Percentiles rank a stretch among this genome's conserved stretches.
These are phyloP conservation scores for Graphilbum ipis-grandicollis DNA, from an alignment of 2,329 filamentous ascomycete genomes.

Conservation along the genomic window DNA sequence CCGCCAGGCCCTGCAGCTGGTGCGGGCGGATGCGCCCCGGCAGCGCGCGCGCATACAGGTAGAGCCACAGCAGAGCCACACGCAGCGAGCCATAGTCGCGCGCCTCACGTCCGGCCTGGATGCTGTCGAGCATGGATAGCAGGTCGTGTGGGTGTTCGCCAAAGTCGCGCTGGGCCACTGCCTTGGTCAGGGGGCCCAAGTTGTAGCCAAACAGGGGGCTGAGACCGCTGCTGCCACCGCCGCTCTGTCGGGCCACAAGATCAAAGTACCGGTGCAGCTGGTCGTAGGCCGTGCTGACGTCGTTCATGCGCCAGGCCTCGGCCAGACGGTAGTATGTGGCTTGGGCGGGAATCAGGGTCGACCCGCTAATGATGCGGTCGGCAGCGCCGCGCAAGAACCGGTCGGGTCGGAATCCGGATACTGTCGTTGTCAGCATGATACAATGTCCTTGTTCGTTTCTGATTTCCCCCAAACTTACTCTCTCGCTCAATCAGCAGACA, in stretches of 20 bases:
- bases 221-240: slow-evolving; percentile 55
- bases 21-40: slow-evolving; percentile 27
- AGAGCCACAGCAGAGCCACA: slow-evolving; percentile 89
- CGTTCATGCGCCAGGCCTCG: slow-evolving; percentile 80
- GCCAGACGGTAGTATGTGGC: slow-evolving; percentile 37
- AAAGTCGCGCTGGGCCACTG: slow-evolving; percentile 88
- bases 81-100: slow-evolving; percentile 85
- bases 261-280: slow-evolving; percentile 90
- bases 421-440: no score
- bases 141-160: slow-evolving; percentile 80
- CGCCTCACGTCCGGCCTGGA: slow-evolving; percentile 86
- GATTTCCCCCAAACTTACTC: no score
- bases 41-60: slow-evolving; percentile 58
- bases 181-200: slow-evolving; percentile 84
- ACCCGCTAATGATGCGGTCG: slow-evolving; percentile 3
- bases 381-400: slow-evolving; percentile 1
- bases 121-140: slow-evolving; percentile 87
- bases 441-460: no score
- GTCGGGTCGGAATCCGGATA: slow-evolving; percentile 5
- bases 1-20: slow-evolving; percentile 9
- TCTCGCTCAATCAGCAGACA: slow-evolving; percentile 6
- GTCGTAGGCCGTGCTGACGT: slow-evolving; percentile 81
- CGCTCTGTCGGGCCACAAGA: slow-evolving; percentile 67
- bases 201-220: slow-evolving; percentile 72
- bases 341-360: slow-evolving; percentile 20